These are phyloP conservation scores for Rusavskia elegans DNA, from an alignment of 495 filamentous ascomycete species.

Conservation along the genomic window DNA sequence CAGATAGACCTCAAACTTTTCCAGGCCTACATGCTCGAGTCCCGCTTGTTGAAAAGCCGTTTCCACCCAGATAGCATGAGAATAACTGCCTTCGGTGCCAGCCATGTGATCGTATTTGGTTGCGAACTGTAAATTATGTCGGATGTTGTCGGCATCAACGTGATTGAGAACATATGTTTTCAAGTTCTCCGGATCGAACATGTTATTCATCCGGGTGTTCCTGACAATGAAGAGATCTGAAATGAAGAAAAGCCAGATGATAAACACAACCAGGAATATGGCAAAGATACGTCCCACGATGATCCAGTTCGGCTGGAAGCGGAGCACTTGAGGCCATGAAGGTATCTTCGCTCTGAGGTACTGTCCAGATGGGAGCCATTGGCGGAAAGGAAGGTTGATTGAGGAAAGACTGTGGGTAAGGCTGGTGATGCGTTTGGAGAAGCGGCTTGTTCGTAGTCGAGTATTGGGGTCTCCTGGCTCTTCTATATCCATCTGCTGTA, in stretches of 20 bases:
- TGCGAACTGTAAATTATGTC: slow-evolving; percentile 52
- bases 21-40: slow-evolving; percentile 55
- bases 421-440: slow-evolving; percentile 39
- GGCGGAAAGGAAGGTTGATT: slow-evolving; percentile 36
- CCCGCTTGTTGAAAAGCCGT: slow-evolving; percentile 49
- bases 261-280: slow-evolving; percentile 51
- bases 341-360: slow-evolving; percentile 11
- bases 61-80: slow-evolving; percentile 67
- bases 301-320: slow-evolving; percentile 30
- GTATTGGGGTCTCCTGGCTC: slow-evolving; percentile 41
- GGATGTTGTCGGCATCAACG: slow-evolving; percentile 52
- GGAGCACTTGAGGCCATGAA: background rate
- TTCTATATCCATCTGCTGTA: slow-evolving; percentile 80
- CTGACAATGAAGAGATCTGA: slow-evolving; percentile 55
- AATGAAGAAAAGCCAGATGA: slow-evolving; percentile 73
- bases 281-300: slow-evolving; percentile 57
- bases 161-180: slow-evolving; percentile 52
- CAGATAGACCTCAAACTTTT: slow-evolving; percentile 74
- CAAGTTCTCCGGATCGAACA: slow-evolving; percentile 53
- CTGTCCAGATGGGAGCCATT: slow-evolving; percentile 24
- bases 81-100: slow-evolving; percentile 77
- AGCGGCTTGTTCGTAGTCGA: slow-evolving; percentile 20
- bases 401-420: slow-evolving; percentile 39
- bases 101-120: slow-evolving; percentile 75
- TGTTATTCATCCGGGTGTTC: slow-evolving; percentile 22